A percentile compares a stretch with the other conserved stretches of the same genome.
These are phyloP conservation scores for Mayamaea pseudoterrestris DNA, from an alignment of 108 stramenopile genomes.

Conservation along the genomic window DNA sequence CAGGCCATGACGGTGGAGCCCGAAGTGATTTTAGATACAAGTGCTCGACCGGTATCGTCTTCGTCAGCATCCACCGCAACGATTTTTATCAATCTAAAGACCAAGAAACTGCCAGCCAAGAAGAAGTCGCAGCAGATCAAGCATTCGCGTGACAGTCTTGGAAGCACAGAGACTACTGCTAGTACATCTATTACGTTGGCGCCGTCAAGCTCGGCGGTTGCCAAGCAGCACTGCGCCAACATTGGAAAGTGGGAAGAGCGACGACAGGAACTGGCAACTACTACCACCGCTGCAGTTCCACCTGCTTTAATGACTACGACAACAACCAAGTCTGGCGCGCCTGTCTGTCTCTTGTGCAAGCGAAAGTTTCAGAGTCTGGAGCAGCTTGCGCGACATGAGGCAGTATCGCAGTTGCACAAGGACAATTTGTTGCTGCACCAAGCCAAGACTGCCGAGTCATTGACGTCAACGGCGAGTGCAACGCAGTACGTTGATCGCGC, in stretches of 20 bases:
- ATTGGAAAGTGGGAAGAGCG: constrained; percentile 69
- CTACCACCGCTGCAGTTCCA: not conserved
- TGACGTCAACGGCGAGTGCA: not conserved
- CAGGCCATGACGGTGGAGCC: not conserved
- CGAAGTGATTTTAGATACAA: not conserved
- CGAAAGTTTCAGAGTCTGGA: constrained; percentile 61
- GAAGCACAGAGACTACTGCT: no score
- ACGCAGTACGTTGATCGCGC: constrained; percentile 36
- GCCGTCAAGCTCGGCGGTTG: constrained; percentile 4
- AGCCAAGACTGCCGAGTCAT: constrained; percentile 18
- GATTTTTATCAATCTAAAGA: constrained; percentile 29
- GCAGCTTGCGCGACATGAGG: constrained; percentile 59
- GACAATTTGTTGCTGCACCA: no score
- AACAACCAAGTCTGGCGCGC: constrained; percentile 30
- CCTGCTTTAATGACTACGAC: not conserved
- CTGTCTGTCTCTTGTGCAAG: constrained; percentile 59
- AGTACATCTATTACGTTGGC: no score
- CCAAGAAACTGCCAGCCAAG: constrained; percentile 13
- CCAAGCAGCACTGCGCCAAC: constrained; percentile 47
- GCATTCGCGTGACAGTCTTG: not conserved
- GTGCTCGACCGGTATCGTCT: not conserved
- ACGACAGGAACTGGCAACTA: not conserved
- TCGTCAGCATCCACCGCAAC: constrained; percentile 9
- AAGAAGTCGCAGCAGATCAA: constrained; percentile 5
- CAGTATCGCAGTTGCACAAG: constrained; percentile 60